Base-by-base conservation (phyloP, 805 yeast species). In the Candida gorgasii region DNA sequence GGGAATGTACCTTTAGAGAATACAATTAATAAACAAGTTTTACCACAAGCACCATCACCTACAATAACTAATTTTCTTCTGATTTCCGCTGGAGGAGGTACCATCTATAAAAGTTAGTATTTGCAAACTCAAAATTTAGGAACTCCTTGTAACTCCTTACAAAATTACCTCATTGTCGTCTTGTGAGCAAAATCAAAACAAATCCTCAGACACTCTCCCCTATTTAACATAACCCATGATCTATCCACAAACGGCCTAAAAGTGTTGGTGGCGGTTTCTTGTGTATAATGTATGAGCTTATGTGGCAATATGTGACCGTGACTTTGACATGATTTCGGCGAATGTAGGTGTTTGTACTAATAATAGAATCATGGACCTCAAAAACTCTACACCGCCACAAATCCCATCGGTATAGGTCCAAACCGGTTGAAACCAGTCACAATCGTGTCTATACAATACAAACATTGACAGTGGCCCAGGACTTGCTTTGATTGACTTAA, bases 1-100 rank as follows among this genome's bases (percentile, higher is more conserved):
- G 96, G 97, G 89, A 89, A 53, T 83, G 87, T 60, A 89, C 96
- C 72, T 84, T 88, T 56, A 86, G 86, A 65, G 82, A 86, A 46
- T 79, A 86, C 73, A 50, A 89, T 89, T 65, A 89, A 76, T 57
- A 89, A 73, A 79, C 96, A 89, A 6, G 97, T 89, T 63, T 89
- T 89, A 73, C 97, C 97, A 75, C 96, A 89, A 45, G 96, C 96
- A 80, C 97, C 97, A 67, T 89, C 97, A 67, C 97, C 97, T 44
- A 89, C 96, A 61, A 89, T 87, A 65, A 89, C 97, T 61, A 89
- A 78, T 71, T 89, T 89, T 72, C 85, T 82, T 76, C 89, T 72
- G 55, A 74, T 67, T 59, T 75, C 77, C 53, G 80, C 78, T 51
- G 74, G 68, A 58, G 77, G 72, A 52, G 74, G 73, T 53, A 57